Evolutionary conservation across 2,329 filamentous ascomycete species (phyloP), one percentile per base, ranked within the genome.

Genomic region (Colletotrichum sp.): DNA sequence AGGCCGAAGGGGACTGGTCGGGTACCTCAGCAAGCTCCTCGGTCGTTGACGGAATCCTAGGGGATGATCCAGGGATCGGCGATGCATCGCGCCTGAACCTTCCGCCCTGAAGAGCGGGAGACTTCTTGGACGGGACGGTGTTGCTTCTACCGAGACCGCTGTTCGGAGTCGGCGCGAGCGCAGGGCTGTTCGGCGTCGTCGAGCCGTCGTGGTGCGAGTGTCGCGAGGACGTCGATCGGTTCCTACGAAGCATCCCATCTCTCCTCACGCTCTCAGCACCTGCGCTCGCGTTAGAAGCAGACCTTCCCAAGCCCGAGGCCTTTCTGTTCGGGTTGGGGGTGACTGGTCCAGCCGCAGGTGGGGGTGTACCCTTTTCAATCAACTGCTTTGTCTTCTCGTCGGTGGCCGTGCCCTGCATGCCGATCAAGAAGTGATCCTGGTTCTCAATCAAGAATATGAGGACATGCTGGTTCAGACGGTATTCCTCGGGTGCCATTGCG

Each of bases 391-490:
- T 93, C 82, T 90, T 93, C 82, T 98, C 95, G 82, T 98, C 96
- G n/a, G 96, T 95, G n/a, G 93, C 96, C n/a, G 96, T 98, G 60
- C 97, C 97, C 82, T 96, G 95, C 97, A 99, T 99, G 71, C 97
- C 97, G 78, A 99, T 98, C 79, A 99, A 88, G 88, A 99, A 99
- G 85, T 98, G 95, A 82, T 99, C 97, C 84, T 99, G 97, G 81
- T 99, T 98, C 83, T 99, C 96, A 79, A 99, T 99, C 80, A 99
- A 87, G 85, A 99, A 99, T 67, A 99, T 98, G 78, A 99, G 90
- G 24, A 99, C 96, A 81, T 97, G 96, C 88, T 99, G 97, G 83
- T 98, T 99, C 8, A 99, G 88, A 36, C 95, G 93, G 83, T 99
- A 99, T 82, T 99, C 96, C 73, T 95, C 92, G 0, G 97, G 97